Evolutionary conservation across 1,284 basidiomycete genomes (phyloP), one percentile per base, ranked within the genome.

Genomic region (Puccinia coronata): DNA sequence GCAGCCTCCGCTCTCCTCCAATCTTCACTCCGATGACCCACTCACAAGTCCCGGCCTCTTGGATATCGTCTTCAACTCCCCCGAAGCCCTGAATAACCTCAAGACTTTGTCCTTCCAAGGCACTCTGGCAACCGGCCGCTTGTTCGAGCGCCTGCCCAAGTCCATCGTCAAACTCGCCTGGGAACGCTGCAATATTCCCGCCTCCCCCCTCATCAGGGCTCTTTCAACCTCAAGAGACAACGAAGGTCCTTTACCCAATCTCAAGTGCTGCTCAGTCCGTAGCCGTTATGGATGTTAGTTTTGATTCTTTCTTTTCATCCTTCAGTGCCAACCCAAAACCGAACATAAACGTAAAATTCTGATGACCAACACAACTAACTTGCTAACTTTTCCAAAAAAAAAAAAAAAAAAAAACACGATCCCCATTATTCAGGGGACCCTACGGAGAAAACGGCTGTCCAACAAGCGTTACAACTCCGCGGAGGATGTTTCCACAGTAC

Each of bases 131-230:
- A 72, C 36, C 18, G 20, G 9, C 3, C 6, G 12, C 2, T 51
- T 72, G 6, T 72, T 72, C 18, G 31, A 72, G 9, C 31, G 31
- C 18, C 28, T 72, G 18, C 70, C 70, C n/a, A 36, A 72, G 49
- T 72, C 70, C 11, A 49, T 72, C 51, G 70, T 72, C 36, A 72
- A 72, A 72, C 43, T 72, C 0, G 70, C 70, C 28, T 72, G 70
- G 70, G 43, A 72, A 28, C n/a, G 28, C 20, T 72, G 70, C 25
- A 20, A 49, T 25, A 12, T 72, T 34, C 34, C 16, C n/a, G 34
- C 70, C n/a, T 16, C 70, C 47, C 16, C 43, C 12, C 47, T 72
- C 23, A 12, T 34, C n/a, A 31, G 51, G n/a, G 11, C 41, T 1
- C 43, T 72, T 18, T n/a, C 41, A 6, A 51, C 43, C 25, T 23